These are phyloP conservation scores for Angomonas deanei DNA, from an alignment of 208 protist genomes.

Conservation along the genomic window DNA sequence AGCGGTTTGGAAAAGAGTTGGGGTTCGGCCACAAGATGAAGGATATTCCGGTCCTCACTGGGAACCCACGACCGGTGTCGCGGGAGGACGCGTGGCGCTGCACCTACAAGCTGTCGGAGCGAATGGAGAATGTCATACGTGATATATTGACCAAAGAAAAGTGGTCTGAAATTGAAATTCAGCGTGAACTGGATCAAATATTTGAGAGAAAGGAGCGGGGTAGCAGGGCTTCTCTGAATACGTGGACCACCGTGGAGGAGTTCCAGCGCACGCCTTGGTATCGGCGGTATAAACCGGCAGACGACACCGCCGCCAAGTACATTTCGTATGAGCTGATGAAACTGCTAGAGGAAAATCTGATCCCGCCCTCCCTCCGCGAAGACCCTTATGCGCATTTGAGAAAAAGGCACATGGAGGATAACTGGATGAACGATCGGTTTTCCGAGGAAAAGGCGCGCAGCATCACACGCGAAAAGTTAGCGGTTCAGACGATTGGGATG, in stretches of 20 bases:
- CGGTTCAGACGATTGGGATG: conserved; percentile 72
- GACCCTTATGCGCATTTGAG: conserved; percentile 86
- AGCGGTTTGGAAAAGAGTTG: conserved; percentile 75
- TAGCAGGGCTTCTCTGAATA: conserved; percentile 72
- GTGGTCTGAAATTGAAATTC: conserved; percentile 61
- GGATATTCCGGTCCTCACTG: conserved; percentile 84
- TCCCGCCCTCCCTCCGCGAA: conserved; percentile 67
- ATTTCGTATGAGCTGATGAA: conserved; percentile 89
- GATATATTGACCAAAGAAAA: conserved; percentile 59
- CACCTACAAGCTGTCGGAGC: conserved; percentile 76
- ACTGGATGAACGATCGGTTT: conserved; percentile 88
- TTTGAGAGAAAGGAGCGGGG: conserved; percentile 63
- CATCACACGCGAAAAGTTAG: conserved; percentile 67
- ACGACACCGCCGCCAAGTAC: conserved; percentile 71
- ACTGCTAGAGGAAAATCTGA: conserved; percentile 65
- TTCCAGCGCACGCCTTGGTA: conserved; percentile 90
- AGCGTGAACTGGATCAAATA: conserved; percentile 79
- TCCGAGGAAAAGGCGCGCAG: conserved; percentile 75
- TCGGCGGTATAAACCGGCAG: conserved; percentile 77
- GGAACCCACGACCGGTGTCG: conserved; percentile 68
- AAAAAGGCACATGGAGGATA: conserved; percentile 88
- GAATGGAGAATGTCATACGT: conserved; percentile 76
- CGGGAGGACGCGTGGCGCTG: conserved; percentile 80
- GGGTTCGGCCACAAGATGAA: conserved; percentile 83
- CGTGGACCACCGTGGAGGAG: conserved; percentile 85